Evolutionary conservation across 345 rosid genomes (phyloP), one percentile per base, ranked within the genome.

Genomic region (Corchorus olitorius): DNA sequence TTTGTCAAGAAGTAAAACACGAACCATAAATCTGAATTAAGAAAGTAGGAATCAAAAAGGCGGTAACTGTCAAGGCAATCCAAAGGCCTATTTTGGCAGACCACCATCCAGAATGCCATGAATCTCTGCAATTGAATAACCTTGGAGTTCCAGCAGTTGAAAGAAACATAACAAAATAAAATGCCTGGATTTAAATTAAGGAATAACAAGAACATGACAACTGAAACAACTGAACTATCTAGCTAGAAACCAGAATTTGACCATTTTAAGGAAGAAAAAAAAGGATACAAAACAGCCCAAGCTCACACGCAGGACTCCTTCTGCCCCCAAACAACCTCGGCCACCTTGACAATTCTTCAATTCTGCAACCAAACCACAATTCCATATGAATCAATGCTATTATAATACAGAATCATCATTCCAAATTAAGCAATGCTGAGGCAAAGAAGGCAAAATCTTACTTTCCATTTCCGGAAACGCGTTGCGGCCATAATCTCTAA

Each of bases 91-190:
- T 82, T 87, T 95, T 93, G 10, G 77, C 85, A 76, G 87, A 80
- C 99, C 99, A 95, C 96, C 99, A 93, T 63, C 99, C 97, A 3
- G 99, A 93, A 74, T 95, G 98, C 99, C 99, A 95, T 35, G 56
- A 79, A 76, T 93, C 93, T 84, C 94, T 87, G 11, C 88, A 82
- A 53, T 83, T 84, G 22, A 86, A 83, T 59, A 87, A 64, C 88
- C 89, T 95, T 45, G 89, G 80, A 27, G 92, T 87, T 43, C 94
- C 87, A 77, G 81, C 90, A 0, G 97, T 90, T 60, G 96, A 85
- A 50, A 91, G 75, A 80, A 95, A 95, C 97, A 93, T 91, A 52
- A 90, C 39, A 41, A 93, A 81, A 65, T 80, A 93, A 83, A 95
- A 94, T 75, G 86, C 70, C 98, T 92, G 65, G 34, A 13, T 43